These are phyloP conservation scores for Poterioochromonas sp. DNA, from an alignment of 352 stramenopile genomes.

Conservation along the genomic window DNA sequence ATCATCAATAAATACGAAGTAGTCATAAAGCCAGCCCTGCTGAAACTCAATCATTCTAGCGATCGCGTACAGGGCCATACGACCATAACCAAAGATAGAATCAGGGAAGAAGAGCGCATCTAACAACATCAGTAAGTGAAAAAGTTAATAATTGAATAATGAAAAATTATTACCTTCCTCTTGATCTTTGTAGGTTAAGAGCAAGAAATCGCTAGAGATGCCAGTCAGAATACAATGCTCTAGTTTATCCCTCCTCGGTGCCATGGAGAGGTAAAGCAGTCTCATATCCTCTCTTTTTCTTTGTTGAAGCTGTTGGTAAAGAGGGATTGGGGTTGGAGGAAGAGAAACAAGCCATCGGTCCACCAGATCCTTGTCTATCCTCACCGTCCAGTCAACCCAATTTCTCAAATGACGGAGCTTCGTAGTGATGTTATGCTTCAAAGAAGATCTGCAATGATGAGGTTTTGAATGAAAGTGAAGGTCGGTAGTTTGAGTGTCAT, in stretches of 20 bases:
- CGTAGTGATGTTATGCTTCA: not conserved
- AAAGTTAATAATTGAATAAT: not conserved
- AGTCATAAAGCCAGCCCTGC: not conserved
- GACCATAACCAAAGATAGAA: not conserved
- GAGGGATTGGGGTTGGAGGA: not conserved
- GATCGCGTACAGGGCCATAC: not conserved
- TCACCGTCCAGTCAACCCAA: not conserved
- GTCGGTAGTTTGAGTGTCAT: not conserved
- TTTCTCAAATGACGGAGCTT: not conserved
- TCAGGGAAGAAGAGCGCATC: not conserved
- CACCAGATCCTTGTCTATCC: not conserved
- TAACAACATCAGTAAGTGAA: not conserved
- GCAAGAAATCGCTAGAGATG: not conserved
- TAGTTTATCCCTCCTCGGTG: not conserved
- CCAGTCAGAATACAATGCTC: not conserved
- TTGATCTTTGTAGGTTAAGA: not conserved
- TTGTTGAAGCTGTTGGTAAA: not conserved
- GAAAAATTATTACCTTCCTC: not conserved
- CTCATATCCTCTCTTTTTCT: not conserved
- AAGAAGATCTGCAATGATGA: not conserved
- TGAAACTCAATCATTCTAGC: not conserved
- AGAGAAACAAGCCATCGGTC: not conserved
- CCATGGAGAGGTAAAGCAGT: not conserved
- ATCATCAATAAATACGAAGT: slow-evolving; percentile 3
- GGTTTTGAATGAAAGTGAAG: too few species aligned